phyloP scores from a whole-genome alignment of 2,329 filamentous ascomycete genomes.

The Curvularia sp. region DNA sequence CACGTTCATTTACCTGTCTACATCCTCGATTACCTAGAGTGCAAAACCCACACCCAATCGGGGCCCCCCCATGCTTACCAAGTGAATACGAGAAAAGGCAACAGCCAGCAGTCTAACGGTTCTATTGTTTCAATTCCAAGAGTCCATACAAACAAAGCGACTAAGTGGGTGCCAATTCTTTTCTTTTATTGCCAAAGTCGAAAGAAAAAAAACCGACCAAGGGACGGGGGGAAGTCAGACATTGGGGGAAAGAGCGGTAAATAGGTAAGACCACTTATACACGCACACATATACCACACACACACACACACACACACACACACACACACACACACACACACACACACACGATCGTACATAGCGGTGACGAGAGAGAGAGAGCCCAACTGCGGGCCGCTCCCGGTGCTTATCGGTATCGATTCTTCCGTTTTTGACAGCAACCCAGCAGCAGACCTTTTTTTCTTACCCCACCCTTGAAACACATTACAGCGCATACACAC shows the following conservation, averaged over 20 bases:
- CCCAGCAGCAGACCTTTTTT: background rate
- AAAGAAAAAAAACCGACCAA: background rate
- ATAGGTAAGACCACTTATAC: background rate
- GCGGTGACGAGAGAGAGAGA: slow-evolving; percentile 3
- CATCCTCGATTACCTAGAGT: background rate
- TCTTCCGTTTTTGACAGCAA: slow-evolving; percentile 1
- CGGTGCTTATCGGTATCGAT: slow-evolving; percentile 17
- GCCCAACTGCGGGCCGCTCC: slow-evolving; percentile 32
- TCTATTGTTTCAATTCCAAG: background rate
- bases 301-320: slow-evolving; percentile 5
- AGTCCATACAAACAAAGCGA: background rate
- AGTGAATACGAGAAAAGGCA: background rate
- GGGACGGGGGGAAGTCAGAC: background rate
- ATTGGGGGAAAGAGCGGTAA: slow-evolving; percentile 9
- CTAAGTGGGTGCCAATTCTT: background rate
- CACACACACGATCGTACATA: background rate
- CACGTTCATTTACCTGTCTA: background rate
- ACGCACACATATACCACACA: slow-evolving; percentile 1
- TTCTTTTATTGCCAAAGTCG: background rate
- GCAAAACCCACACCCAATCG: background rate
- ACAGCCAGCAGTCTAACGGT: no score
- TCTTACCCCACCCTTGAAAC: background rate
- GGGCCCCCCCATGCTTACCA: background rate
- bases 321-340: slow-evolving; percentile 7
- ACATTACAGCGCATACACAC: background rate